Base-by-base conservation (phyloP, 768 basidiomycete species). In the Tricholomella constricta region DNA sequence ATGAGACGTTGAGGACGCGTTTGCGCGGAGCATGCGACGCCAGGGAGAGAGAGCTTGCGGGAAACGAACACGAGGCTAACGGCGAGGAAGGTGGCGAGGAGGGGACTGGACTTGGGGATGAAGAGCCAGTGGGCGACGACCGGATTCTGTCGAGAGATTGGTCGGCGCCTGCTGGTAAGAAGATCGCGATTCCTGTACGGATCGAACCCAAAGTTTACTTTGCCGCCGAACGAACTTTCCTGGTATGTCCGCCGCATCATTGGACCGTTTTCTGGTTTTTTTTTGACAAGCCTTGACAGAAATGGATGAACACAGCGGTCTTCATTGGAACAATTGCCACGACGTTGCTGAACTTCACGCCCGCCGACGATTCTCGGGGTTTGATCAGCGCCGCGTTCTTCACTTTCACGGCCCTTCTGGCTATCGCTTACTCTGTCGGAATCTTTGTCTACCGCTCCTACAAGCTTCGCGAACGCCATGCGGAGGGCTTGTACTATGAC, bases 161-260 rank as follows among this genome's bases (percentile, higher is more conserved):
- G 86, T 75, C 67, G 22, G 96, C 95, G 1, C 89, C 91, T 0
- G 72, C 78, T 36, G 95, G 95, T 10, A 98, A 98, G 76, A 79
- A 81, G 58, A 95, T 99, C 52, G 84, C 94, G 0, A 84, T 98
- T 2, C 94, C 96, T 22, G 89, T 99, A n/a, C 83, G 97, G 48
- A 83, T 99, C 42, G 97, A 99, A 69, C 97, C 97, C 25, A 99
- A 99, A 73, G 94, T 97, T 3, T 96, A 95, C 66, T 99, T 98
- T 67, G 97, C 97, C 6, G 86, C 88, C 32, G 95, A 98, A 70
- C 80, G 96, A 55, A 98, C 95, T 12, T 96, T 94, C 79, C 68
- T 95, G 72, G 94, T 91, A 68, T 71, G 92, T 77, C 22, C 52
- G 51, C 12, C 35, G 32, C 34, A 4, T 32, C 32, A 23, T 35